Percentiles rank a stretch among this genome's conserved stretches.
Evolutionary conservation across 805 yeast genomes (phyloP).

Genomic region (Suhomyces kilbournensis): DNA sequence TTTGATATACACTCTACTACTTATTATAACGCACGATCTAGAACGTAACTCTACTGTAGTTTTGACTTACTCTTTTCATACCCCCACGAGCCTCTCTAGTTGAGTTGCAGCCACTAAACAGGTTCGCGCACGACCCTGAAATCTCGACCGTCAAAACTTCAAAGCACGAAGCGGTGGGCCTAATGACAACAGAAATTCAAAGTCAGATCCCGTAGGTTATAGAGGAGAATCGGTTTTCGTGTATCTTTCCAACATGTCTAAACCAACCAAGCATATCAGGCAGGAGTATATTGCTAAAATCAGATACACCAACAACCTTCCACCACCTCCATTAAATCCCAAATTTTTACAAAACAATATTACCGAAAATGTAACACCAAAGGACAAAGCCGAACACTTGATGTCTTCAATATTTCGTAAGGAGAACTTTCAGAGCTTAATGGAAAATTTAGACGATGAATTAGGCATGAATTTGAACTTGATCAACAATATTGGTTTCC

Average conservation of each 20-base stretch:
- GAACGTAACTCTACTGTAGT: neutral
- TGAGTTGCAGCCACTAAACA: neutral
- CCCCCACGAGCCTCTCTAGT: neutral
- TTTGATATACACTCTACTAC: neutral
- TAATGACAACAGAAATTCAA: neutral
- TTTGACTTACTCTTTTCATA: neutral
- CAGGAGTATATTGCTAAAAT: conserved; percentile 80
- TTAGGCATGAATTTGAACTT: conserved; percentile 79
- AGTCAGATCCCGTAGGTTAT: neutral
- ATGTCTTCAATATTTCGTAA: conserved; percentile 71
- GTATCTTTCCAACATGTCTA: neutral
- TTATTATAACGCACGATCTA: neutral
- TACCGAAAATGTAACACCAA: conserved; percentile 34
- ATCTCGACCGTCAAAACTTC: conserved; percentile 1
- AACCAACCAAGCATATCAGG: conserved; percentile 39
- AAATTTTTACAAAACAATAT: conserved; percentile 61
- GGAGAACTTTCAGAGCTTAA: conserved; percentile 63
- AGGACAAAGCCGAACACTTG: conserved; percentile 44
- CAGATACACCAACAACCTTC: conserved; percentile 80
- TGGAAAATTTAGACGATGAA: conserved; percentile 55
- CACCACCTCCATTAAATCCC: conserved; percentile 93
- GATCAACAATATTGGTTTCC: conserved; percentile 59
- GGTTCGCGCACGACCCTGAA: neutral
- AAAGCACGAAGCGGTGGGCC: neutral
- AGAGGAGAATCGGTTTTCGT: neutral